Evolutionary conservation across 1,139 yeast genomes (phyloP), one percentile per base, ranked within the genome.

Genomic region (Hanseniaspora sp.): DNA sequence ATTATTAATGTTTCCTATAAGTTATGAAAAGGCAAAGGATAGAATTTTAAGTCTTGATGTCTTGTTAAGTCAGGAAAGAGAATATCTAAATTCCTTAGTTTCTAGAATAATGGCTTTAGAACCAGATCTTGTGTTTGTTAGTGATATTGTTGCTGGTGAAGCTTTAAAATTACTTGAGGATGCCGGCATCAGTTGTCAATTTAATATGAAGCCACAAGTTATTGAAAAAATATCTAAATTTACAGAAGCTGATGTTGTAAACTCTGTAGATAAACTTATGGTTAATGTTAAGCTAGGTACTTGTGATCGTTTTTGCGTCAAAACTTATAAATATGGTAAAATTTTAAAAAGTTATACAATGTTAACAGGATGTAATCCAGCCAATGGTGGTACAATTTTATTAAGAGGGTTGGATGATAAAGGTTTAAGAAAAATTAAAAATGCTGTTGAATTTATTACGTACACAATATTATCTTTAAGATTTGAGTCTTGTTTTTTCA

Each of bases 1-100:
- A 55, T 72, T 94, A 35, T 75, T 94, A 11, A 83, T 88, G 74
- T 92, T 94, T 62, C 96, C 97, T 0, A 72, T 94, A 31, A 97
- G 90, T 64, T 92, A 88, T 61, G 75, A 82, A 59, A 80, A 84
- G 58, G 79, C 79, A 55, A 92, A 83, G 55, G 78, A 75, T 45
- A 79, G 75, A 52, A 85, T 88, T 57, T 80, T 88, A 66, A 84
- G 95, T 63, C 71, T 92, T 57, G 83, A 87, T 56, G 86, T 95
- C 4, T 83, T 92, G 1, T 75, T 87, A 53, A 86, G 94, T 0
- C 98, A 94, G 64, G 97, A 92, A 64, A 74, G 78, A 47, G 96
- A 92, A 59, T 90, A 85, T 62, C 74, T 92, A 48, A 78, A 82
- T 54, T 90, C 90, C 61, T 73, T 92, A 49, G 95, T 88, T 0